Percentiles rank a stretch among this genome's conserved stretches.
Conservation (phyloP, 129 eudicot species). For the Helichrysum umbraculigerum region DNA sequence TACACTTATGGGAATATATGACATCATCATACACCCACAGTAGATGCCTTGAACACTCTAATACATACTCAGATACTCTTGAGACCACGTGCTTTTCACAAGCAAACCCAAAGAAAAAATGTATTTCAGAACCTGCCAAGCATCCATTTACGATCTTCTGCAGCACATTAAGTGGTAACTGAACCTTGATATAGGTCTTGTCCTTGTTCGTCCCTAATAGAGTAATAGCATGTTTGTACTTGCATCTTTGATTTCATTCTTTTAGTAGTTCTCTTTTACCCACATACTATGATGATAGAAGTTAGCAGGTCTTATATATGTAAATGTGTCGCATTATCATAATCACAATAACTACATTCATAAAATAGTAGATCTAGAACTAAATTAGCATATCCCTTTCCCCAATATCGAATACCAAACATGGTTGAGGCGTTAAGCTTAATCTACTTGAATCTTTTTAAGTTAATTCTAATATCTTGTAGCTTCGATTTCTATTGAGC, state of each 20-base stretch:
- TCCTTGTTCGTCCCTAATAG: conserved; percentile 6
- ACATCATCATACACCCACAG: not conserved
- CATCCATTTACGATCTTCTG: conserved; percentile 3
- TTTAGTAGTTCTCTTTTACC: not conserved
- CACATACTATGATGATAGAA: not conserved
- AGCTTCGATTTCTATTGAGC: not conserved
- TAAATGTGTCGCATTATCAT: not conserved
- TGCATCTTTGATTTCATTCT: not conserved
- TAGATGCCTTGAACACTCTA: not conserved
- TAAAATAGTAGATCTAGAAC: conserved; percentile 3
- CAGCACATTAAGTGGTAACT: not conserved
- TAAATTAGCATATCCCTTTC: not conserved
- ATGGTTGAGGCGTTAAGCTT: not conserved
- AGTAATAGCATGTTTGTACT: not conserved
- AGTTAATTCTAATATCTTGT: not conserved
- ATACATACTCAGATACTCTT: conserved; percentile 13
- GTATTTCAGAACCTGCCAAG: not conserved
- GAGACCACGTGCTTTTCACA: conserved; percentile 3
- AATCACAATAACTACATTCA: not conserved
- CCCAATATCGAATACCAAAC: conserved; percentile 8
- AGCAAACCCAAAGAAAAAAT: not conserved
- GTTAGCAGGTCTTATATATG: not conserved
- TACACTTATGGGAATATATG: too few relatives aligned
- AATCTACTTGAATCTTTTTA: not conserved
- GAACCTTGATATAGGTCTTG: not conserved